These are phyloP conservation scores for Colletotrichum paranaense DNA, from an alignment of 2,329 filamentous ascomycete genomes.

Conservation along the genomic window DNA sequence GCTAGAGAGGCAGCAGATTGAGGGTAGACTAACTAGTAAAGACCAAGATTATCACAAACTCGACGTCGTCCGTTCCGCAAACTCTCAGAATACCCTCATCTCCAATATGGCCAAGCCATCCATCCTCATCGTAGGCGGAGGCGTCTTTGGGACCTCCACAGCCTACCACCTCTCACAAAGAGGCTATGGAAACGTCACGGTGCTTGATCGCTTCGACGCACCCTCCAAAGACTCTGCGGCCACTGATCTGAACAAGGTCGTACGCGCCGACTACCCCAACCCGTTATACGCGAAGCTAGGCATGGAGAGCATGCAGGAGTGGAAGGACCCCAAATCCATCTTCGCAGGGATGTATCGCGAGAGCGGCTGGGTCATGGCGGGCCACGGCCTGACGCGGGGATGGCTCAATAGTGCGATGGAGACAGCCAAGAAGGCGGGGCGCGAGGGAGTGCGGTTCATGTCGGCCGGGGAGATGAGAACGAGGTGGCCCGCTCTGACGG, in stretches of 20 bases:
- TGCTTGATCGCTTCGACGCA: slow-evolving; percentile 41
- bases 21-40: not conserved
- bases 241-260: slow-evolving; percentile 50
- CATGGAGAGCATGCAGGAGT: slow-evolving; percentile 43
- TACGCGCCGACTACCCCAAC: slow-evolving; percentile 49
- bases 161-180: slow-evolving; percentile 42
- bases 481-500: slow-evolving; percentile 43
- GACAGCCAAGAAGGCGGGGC: slow-evolving; percentile 39
- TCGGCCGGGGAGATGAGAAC: slow-evolving; percentile 40
- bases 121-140: slow-evolving; percentile 43
- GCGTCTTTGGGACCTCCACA: slow-evolving; percentile 49
- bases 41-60: not conserved
- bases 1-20: no score
- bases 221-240: slow-evolving; percentile 41
- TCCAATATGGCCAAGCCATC: slow-evolving; percentile 37
- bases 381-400: slow-evolving; percentile 40
- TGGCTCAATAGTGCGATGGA: slow-evolving; percentile 44
- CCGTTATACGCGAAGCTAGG: slow-evolving; percentile 43
- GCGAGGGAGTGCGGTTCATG: slow-evolving; percentile 42
- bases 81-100: not conserved
- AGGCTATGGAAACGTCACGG: slow-evolving; percentile 38
- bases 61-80: not conserved
- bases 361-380: slow-evolving; percentile 43
- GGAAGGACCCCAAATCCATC: slow-evolving; percentile 42
- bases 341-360: slow-evolving; percentile 42